A percentile compares a stretch with the other conserved stretches of the same genome.
These are phyloP conservation scores for Linum tenue DNA, from an alignment of 345 rosid species.

Conservation along the genomic window DNA sequence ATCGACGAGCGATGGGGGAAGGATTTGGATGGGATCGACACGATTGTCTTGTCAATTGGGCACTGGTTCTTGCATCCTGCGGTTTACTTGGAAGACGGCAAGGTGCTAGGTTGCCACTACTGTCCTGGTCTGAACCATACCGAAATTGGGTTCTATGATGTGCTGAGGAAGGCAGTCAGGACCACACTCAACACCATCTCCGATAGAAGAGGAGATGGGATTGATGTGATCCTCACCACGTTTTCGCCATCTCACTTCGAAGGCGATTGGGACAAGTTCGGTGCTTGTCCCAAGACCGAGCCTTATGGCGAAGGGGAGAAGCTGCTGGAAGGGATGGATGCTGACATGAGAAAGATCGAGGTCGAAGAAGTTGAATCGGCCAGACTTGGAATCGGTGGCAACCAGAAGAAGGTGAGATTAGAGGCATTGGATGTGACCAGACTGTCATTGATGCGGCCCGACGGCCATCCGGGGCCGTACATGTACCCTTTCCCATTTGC, in stretches of 20 bases:
- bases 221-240: slow-evolving; percentile 47
- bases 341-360: slow-evolving; percentile 57
- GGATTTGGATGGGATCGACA: slow-evolving; percentile 45
- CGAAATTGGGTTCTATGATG: slow-evolving; percentile 71
- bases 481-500: slow-evolving; percentile 74
- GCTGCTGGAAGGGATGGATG: slow-evolving; percentile 64
- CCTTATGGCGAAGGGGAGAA: slow-evolving; percentile 60
- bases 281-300: slow-evolving; percentile 71
- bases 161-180: slow-evolving; percentile 58
- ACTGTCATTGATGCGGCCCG: slow-evolving; percentile 62
- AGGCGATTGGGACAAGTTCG: slow-evolving; percentile 91
- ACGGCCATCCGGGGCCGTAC: slow-evolving; percentile 92
- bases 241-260: slow-evolving; percentile 92
- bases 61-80: slow-evolving; percentile 96
- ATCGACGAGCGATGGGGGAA: slow-evolving; percentile 77
- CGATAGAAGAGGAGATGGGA: slow-evolving; percentile 22
- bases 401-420: slow-evolving; percentile 28
- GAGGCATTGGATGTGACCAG: slow-evolving; percentile 68
- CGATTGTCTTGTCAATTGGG: slow-evolving; percentile 65
- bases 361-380: slow-evolving; percentile 52
- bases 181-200: slow-evolving; percentile 44
- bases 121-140: slow-evolving; percentile 64
- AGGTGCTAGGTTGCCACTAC: slow-evolving; percentile 74
- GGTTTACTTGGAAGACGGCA: slow-evolving; percentile 56
- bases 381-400: slow-evolving; percentile 21